Evolutionary conservation across 441 rosid genomes (phyloP).

Genomic region (Pelargonium fulgidum): DNA sequence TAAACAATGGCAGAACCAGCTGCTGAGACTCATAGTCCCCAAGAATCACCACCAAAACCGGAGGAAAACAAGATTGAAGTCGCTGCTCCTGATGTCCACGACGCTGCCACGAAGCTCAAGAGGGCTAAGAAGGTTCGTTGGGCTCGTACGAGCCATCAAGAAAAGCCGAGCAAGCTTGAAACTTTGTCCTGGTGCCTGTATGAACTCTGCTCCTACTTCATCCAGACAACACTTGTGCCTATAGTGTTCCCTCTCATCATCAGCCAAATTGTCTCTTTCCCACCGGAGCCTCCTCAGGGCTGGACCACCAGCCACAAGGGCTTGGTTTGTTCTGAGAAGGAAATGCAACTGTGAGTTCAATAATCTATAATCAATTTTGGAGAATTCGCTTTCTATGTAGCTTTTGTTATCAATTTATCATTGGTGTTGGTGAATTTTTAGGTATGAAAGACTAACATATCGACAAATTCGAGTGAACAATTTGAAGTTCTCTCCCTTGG

Average conservation of each 20-base stretch:
- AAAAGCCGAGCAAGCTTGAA: constrained; percentile 34
- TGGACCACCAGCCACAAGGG: constrained; percentile 24
- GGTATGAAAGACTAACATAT: constrained; percentile 34
- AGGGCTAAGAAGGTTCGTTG: constrained; percentile 20
- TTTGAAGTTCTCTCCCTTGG: constrained; percentile 40
- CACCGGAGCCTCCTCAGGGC: constrained; percentile 27
- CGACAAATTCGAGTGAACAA: constrained; percentile 20
- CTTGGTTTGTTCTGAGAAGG: constrained; percentile 24
- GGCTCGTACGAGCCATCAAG: constrained; percentile 15
- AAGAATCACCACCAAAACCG: background rate
- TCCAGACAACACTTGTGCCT: constrained; percentile 41
- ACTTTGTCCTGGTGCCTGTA: constrained; percentile 47
- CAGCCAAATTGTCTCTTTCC: constrained; percentile 26
- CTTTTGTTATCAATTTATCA: background rate
- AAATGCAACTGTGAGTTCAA: constrained; percentile 38
- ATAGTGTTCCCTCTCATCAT: constrained; percentile 48
- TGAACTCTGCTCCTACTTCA: constrained; percentile 43
- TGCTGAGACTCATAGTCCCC: background rate
- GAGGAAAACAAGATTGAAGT: background rate
- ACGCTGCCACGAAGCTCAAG: constrained; percentile 26
- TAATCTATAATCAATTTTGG: no score
- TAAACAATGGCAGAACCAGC: background rate
- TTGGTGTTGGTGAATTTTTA: constrained; percentile 16
- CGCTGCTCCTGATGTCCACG: constrained; percentile 20
- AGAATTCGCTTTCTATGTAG: background rate